phyloP scores from a whole-genome alignment of 1,139 yeast species.

The Wickerhamomyces sp. region DNA sequence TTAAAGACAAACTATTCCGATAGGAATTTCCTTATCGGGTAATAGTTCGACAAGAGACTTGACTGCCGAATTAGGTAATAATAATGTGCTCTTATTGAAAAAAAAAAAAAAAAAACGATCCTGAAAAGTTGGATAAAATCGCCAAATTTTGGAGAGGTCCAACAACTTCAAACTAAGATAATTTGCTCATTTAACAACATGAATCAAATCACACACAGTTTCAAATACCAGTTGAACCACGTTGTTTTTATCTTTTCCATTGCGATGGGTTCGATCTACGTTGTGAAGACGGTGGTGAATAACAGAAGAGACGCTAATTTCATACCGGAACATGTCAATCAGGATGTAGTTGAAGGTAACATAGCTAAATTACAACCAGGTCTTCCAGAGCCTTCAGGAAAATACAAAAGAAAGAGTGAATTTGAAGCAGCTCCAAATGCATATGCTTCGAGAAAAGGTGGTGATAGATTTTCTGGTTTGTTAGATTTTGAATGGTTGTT shows the following conservation, averaged over 20 bases:
- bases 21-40: too few species aligned
- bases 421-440: conserved; percentile 65
- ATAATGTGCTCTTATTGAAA: too few species aligned
- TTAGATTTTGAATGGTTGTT: conserved; percentile 18
- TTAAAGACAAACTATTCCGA: too few species aligned
- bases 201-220: conserved; percentile 2
- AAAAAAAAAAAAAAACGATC: too few species aligned
- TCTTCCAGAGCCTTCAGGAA: conserved; percentile 19
- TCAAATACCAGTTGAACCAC: conserved; percentile 18
- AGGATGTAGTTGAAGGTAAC: conserved; percentile 2
- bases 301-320: conserved; percentile 19
- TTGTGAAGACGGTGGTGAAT: conserved; percentile 19
- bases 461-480: conserved; percentile 32
- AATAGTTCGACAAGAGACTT: too few species aligned
- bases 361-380: conserved; percentile 22
- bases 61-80: too few species aligned
- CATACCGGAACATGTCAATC: conserved; percentile 16
- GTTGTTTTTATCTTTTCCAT: conserved; percentile 20
- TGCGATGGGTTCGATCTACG: conserved; percentile 22
- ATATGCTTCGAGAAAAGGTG: conserved; percentile 37
- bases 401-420: conserved; percentile 43
- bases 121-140: too few species aligned
- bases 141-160: too few species aligned
- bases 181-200: too few species aligned
- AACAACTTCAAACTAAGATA: too few species aligned